phyloP scores from a whole-genome alignment of 176 grass and related monocot species.

The Eragrostis curvula region DNA sequence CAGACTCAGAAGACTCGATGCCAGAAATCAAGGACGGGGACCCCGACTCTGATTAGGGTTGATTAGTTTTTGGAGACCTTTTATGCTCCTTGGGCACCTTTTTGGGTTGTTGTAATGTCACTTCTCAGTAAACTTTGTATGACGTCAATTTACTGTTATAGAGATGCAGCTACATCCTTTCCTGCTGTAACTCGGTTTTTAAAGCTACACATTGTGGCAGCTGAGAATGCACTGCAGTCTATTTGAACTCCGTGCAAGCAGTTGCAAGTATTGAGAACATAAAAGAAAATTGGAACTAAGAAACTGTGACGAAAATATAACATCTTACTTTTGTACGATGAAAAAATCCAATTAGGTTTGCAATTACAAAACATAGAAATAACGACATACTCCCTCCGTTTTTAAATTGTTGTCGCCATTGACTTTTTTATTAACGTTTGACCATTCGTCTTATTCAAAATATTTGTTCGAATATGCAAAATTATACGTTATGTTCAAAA shows the following conservation, averaged over 20 bases:
- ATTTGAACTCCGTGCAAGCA: neutral
- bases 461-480: too few species aligned
- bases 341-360: neutral
- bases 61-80: neutral
- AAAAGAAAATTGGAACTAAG: neutral
- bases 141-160: neutral
- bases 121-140: neutral
- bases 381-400: too few species aligned
- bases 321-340: neutral
- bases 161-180: neutral
- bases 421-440: too few species aligned
- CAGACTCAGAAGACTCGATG: conserved; percentile 51
- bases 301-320: neutral
- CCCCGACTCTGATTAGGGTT: conserved; percentile 65
- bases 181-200: neutral
- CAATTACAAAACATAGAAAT: neutral
- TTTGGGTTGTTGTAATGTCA: neutral
- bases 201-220: neutral
- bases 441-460: too few species aligned
- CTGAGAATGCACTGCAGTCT: neutral
- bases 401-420: too few species aligned
- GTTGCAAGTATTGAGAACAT: neutral
- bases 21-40: conserved; percentile 65
- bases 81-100: neutral
- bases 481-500: too few species aligned